phyloP scores from a whole-genome alignment of 352 stramenopile genomes.

The Phytopythium chamaehyphon region DNA sequence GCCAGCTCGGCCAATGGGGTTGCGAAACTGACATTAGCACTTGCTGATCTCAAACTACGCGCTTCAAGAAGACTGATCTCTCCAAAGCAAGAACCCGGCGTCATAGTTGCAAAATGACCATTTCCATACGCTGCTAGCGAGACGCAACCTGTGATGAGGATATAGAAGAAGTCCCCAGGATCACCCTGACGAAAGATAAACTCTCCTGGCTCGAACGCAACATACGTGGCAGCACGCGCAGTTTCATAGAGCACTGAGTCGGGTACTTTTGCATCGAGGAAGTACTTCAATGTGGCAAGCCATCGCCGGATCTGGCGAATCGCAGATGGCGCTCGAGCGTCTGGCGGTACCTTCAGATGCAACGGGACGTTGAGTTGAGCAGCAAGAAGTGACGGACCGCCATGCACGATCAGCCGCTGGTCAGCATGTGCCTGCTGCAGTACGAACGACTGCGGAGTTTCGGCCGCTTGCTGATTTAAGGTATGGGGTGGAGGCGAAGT shows the following conservation, averaged over 20 bases:
- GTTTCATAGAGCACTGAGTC: constrained; percentile 51
- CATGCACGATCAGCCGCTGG: constrained; percentile 27
- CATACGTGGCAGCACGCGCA: constrained; percentile 39
- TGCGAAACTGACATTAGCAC: constrained; percentile 58
- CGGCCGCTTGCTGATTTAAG: background rate
- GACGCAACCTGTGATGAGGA: constrained; percentile 62
- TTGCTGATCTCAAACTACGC: constrained; percentile 46
- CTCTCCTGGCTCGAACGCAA: constrained; percentile 34
- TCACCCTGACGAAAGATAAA: constrained; percentile 76
- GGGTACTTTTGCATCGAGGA: constrained; percentile 48
- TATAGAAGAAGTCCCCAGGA: constrained; percentile 64
- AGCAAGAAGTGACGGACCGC: constrained; percentile 20
- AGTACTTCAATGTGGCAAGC: constrained; percentile 63
- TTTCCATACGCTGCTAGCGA: constrained; percentile 61
- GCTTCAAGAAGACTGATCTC: constrained; percentile 69
- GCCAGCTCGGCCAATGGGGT: constrained; percentile 44
- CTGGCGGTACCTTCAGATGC: constrained; percentile 30
- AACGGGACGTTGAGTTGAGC: constrained; percentile 25
- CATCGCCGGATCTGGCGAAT: constrained; percentile 63
- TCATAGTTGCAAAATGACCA: constrained; percentile 67
- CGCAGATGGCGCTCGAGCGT: constrained; percentile 32
- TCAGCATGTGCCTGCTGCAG: constrained; percentile 29
- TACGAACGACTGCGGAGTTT: constrained; percentile 25
- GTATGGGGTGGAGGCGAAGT: too few relatives aligned
- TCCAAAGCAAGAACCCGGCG: constrained; percentile 57